Percentiles rank a stretch among this genome's conserved stretches.
phyloP scores from a whole-genome alignment of 2,329 filamentous ascomycete genomes.

The Nemania abortiva region DNA sequence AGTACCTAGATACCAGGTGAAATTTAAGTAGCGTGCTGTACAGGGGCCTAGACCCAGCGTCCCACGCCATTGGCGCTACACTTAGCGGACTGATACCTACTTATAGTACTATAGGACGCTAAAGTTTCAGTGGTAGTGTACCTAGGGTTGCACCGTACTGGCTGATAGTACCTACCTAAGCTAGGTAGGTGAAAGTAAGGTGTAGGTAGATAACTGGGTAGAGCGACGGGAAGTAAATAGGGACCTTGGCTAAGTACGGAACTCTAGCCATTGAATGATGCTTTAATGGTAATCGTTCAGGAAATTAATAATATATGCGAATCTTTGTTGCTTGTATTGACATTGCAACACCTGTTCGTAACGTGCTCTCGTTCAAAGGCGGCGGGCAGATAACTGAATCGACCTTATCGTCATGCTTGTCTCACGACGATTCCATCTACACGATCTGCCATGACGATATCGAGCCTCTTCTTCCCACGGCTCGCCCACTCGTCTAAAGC shows the following conservation, averaged over 20 bases:
- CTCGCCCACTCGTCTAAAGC: neutral
- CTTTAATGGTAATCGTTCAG: neutral
- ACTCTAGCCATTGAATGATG: neutral
- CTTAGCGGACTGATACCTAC: no score
- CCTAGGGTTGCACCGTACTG: no score
- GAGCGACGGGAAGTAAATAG: neutral
- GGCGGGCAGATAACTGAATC: neutral
- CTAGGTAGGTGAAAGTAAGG: neutral
- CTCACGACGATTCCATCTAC: neutral
- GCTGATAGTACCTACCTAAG: no score
- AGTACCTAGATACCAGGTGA: neutral
- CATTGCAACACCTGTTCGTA: neutral
- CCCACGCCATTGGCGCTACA: no score
- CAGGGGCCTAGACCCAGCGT: no score
- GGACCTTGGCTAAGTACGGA: neutral
- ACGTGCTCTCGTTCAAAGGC: neutral
- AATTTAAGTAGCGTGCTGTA: neutral
- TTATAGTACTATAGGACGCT: no score
- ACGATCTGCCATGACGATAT: conserved; percentile 12
- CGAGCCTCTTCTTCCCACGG: conserved; percentile 14
- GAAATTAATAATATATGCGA: neutral
- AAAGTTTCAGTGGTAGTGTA: no score
- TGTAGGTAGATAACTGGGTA: neutral
- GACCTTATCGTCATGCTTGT: conserved; percentile 13
- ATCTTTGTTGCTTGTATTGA: neutral